These are phyloP conservation scores for Uncinocarpus reesii DNA, from an alignment of 2,329 filamentous ascomycete genomes.

Conservation along the genomic window DNA sequence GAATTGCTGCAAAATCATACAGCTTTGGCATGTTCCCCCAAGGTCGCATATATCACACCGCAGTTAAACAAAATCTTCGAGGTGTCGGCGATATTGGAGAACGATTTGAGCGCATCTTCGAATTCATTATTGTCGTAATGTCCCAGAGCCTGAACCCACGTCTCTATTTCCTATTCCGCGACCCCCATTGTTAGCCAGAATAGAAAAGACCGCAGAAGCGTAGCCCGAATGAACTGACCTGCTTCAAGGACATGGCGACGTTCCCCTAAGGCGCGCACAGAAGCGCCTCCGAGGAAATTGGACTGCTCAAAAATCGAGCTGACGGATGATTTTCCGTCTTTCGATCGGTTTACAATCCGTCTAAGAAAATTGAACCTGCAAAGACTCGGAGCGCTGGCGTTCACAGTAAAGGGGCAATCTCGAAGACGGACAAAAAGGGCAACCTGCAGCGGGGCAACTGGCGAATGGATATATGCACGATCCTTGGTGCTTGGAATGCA, in stretches of 20 bases:
- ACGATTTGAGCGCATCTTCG: slow-evolving; percentile 73
- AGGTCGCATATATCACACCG: slow-evolving; percentile 90
- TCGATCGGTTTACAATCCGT: background rate
- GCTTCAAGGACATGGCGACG: slow-evolving; percentile 20
- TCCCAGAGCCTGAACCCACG: slow-evolving; percentile 83
- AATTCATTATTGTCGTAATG: slow-evolving; percentile 97
- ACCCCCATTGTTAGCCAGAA: background rate
- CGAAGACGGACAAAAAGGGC: background rate
- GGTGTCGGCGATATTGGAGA: slow-evolving; percentile 81
- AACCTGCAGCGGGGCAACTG: background rate
- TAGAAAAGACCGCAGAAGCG: background rate
- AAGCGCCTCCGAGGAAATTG: background rate
- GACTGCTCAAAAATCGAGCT: slow-evolving; percentile 6
- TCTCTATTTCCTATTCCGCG: slow-evolving; percentile 77
- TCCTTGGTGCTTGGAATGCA: background rate
- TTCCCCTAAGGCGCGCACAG: slow-evolving; percentile 7
- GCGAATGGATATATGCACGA: background rate
- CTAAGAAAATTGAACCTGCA: background rate
- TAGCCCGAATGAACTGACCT: slow-evolving; percentile 15
- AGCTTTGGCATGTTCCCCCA: slow-evolving; percentile 91
- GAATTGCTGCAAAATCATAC: slow-evolving; percentile 46
- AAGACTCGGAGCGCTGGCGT: background rate
- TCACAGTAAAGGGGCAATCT: background rate
- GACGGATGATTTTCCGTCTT: background rate
- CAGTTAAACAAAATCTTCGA: slow-evolving; percentile 99